A percentile compares a stretch with the other conserved stretches of the same genome.
Evolutionary conservation across 1,139 yeast species (phyloP).

Genomic region (Yamadazyma pseudoaaseri): DNA sequence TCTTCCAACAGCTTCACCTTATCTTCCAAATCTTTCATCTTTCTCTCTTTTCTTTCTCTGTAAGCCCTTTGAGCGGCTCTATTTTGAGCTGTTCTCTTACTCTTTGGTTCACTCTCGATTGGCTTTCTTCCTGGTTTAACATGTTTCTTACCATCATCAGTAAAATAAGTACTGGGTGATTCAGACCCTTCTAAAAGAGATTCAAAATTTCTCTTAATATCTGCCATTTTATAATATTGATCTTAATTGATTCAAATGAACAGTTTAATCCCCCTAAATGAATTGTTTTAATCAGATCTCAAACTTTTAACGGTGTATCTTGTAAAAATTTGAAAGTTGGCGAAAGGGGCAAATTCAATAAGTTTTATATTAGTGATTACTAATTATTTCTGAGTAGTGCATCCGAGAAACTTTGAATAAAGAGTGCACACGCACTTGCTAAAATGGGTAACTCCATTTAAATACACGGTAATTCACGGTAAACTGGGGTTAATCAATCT

Average conservation of each 20-base stretch:
- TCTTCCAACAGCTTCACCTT: constrained; percentile 71
- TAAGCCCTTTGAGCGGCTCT: constrained; percentile 98
- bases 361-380: background rate
- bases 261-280: no score
- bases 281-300: no score
- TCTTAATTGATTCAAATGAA: no score
- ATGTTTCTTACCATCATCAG: constrained; percentile 36
- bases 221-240: constrained; percentile 31
- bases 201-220: constrained; percentile 34
- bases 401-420: background rate
- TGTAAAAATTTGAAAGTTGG: no score
- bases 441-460: no score
- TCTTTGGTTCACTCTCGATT: constrained; percentile 72
- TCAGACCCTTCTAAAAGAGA: constrained; percentile 13
- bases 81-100: constrained; percentile 93
- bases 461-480: no score
- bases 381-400: constrained; percentile 1
- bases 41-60: constrained; percentile 88
- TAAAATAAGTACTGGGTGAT: background rate
- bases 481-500: no score
- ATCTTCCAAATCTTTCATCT: constrained; percentile 82
- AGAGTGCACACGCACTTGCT: no score
- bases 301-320: no score
- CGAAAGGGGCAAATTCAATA: no score
- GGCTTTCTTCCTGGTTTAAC: constrained; percentile 65